Evolutionary conservation across 805 yeast genomes (phyloP).

Genomic region (Cyberlindnera veronae): DNA sequence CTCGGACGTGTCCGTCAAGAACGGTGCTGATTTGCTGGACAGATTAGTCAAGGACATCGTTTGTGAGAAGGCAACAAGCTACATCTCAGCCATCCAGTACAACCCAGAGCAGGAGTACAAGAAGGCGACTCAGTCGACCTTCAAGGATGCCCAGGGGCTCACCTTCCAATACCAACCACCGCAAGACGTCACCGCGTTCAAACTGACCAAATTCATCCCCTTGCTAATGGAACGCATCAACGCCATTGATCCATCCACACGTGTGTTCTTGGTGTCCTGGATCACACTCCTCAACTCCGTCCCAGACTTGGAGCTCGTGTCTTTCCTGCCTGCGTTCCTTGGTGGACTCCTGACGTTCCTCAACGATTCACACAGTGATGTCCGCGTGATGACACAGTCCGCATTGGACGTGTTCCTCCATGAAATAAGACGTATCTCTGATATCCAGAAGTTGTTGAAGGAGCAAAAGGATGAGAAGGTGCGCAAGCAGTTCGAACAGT

Average conservation of each 20-base stretch:
- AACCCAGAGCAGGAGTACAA: constrained; percentile 38
- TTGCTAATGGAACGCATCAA: constrained; percentile 87
- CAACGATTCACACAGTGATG: constrained; percentile 82
- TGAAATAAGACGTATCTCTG: constrained; percentile 75
- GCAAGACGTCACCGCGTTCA: constrained; percentile 70
- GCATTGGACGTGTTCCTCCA: constrained; percentile 70
- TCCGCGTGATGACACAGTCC: constrained; percentile 78
- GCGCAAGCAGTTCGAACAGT: constrained; percentile 1
- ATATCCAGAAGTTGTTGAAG: constrained; percentile 54
- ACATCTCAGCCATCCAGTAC: constrained; percentile 66
- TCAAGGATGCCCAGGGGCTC: constrained; percentile 51
- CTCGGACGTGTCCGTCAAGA: constrained; percentile 85
- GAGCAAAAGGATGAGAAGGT: constrained; percentile 21
- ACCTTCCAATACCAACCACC: constrained; percentile 57
- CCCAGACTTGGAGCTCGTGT: constrained; percentile 84
- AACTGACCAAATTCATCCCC: constrained; percentile 84
- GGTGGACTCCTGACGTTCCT: constrained; percentile 79
- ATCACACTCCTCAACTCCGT: constrained; percentile 86
- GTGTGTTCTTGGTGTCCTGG: constrained; percentile 93
- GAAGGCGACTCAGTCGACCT: constrained; percentile 37
- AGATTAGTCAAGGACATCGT: constrained; percentile 90
- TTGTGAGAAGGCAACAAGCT: constrained; percentile 88
- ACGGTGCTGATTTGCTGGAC: constrained; percentile 92
- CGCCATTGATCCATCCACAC: constrained; percentile 87
- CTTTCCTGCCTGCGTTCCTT: constrained; percentile 84